Evolutionary conservation across 192 early-diverging fungal species (phyloP), one percentile per base, ranked within the genome.

Genomic region (Entomortierella beljakovae): DNA sequence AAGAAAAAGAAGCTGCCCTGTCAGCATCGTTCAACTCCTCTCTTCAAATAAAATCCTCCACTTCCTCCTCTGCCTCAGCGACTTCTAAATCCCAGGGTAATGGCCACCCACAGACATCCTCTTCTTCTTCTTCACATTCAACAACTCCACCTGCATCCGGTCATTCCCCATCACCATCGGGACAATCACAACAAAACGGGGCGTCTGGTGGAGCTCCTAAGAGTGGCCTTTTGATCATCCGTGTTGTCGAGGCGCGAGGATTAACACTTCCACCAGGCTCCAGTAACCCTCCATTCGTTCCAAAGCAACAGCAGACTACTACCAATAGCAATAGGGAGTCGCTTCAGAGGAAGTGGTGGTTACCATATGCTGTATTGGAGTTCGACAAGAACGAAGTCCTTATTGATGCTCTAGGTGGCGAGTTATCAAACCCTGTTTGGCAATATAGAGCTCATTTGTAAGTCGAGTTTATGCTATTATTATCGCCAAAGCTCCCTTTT

Each of bases 301-400:
- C 67, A 18, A 79, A 79, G 68, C 61, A 70, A 34, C 66, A 69
- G 29, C 65, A 29, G 13, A 59, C 49, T 29, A 11, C 59, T 0
- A 57, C 42, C 16, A 62, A 40, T 18, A 67, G 57, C 35, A 87
- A 87, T 53, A 70, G 88, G 35, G 87, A 89, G 43, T 87, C 85
- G 11, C 56, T 89, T 18, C 82, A 82, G 32, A 81, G 88, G 33
- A 86, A 87, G 64, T 83, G 82, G 82, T 91, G 91, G 89, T 79
- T 92, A 35, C 96, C 96, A 7, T 98, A 96, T 80, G 90, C 89
- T 26, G 94, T 98, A 7, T 85, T 98, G 20, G 96, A 96, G 83
- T 95, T 97, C 63, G 96, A 98, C 83, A 96, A 96, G 87, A 96
- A 97, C 82, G 95, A 98, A 76, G 89, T 95, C 23, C 82, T 97